Percentiles rank a stretch among this genome's conserved stretches.
Evolutionary conservation across 805 yeast species (phyloP).

Genomic region (Teunomyces kruisii): DNA sequence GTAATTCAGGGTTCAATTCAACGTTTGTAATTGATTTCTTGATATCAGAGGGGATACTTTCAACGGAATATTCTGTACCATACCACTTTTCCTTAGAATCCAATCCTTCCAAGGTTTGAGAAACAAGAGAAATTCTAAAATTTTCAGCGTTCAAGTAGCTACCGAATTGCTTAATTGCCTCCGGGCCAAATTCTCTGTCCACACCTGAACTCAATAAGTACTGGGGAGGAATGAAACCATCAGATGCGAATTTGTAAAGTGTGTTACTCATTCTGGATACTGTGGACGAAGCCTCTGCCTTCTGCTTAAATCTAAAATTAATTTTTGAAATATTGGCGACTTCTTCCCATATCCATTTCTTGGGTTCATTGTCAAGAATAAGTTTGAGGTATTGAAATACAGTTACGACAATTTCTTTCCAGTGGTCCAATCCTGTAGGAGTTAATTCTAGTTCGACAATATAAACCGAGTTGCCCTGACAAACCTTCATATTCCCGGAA

Average conservation of each 20-base stretch:
- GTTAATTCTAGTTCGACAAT: constrained; percentile 76
- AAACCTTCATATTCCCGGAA: constrained; percentile 66
- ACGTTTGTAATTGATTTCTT: constrained; percentile 27
- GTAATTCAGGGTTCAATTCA: constrained; percentile 36
- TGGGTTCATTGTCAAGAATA: constrained; percentile 56
- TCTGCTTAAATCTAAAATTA: constrained; percentile 79
- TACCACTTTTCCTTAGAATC: constrained; percentile 78
- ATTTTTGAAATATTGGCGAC: constrained; percentile 64
- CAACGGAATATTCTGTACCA: constrained; percentile 73
- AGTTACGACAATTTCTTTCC: constrained; percentile 57
- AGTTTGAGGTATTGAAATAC: constrained; percentile 74
- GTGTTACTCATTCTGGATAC: constrained; percentile 65
- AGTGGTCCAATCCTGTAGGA: constrained; percentile 61
- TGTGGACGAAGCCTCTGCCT: constrained; percentile 66
- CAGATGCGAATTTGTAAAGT: constrained; percentile 48
- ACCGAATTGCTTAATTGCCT: constrained; percentile 50
- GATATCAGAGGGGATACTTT: constrained; percentile 43
- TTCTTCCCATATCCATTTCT: constrained; percentile 81
- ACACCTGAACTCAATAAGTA: constrained; percentile 58
- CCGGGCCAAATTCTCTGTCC: constrained; percentile 58
- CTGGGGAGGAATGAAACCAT: constrained; percentile 57
- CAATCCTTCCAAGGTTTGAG: constrained; percentile 46
- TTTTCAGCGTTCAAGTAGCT: constrained; percentile 55
- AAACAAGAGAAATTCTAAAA: constrained; percentile 58
- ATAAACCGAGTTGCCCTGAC: constrained; percentile 67